Percentiles rank a stretch among this genome's conserved stretches.
These are phyloP conservation scores for Acrocalymma vagum DNA, from an alignment of 2,329 filamentous ascomycete genomes.

Conservation along the genomic window DNA sequence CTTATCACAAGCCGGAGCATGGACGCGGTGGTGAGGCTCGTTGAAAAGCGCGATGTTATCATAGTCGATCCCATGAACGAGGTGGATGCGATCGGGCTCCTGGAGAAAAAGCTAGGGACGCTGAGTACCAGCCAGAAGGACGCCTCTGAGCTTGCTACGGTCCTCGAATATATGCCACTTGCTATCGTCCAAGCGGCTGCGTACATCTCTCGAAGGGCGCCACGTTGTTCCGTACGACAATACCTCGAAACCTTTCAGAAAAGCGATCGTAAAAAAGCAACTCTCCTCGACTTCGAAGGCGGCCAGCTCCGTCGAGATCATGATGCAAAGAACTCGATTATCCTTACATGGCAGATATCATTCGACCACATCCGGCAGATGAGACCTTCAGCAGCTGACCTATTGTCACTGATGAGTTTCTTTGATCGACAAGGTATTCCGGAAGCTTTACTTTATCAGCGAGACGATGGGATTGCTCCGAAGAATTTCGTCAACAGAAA, in stretches of 20 bases:
- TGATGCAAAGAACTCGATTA: conserved; percentile 42
- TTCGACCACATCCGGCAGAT: conserved; percentile 40
- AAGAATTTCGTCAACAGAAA: not conserved
- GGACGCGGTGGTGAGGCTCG: conserved; percentile 3
- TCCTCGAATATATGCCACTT: conserved; percentile 42
- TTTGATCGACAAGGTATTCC: conserved; percentile 55
- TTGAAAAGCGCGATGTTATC: conserved; percentile 6
- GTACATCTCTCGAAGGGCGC: conserved; percentile 29
- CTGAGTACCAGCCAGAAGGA: not conserved
- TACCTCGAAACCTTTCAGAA: conserved; percentile 52
- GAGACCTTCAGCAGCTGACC: conserved; percentile 42
- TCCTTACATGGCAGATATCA: conserved; percentile 42
- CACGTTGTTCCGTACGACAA: conserved; percentile 7
- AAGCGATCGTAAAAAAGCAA: conserved; percentile 36
- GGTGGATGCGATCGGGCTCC: not conserved
- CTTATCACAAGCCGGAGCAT: conserved; percentile 5
- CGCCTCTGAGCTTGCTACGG: conserved; percentile 13
- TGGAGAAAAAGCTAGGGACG: conserved; percentile 10
- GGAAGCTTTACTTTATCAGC: conserved; percentile 32
- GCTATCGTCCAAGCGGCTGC: conserved; percentile 41
- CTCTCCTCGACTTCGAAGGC: conserved; percentile 20
- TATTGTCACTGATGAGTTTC: conserved; percentile 56
- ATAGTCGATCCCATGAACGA: conserved; percentile 4
- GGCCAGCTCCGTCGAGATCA: conserved; percentile 40
- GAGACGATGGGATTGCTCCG: not conserved